phyloP scores from a whole-genome alignment of 139 green algal genomes.

The Asterochloris sp. region DNA sequence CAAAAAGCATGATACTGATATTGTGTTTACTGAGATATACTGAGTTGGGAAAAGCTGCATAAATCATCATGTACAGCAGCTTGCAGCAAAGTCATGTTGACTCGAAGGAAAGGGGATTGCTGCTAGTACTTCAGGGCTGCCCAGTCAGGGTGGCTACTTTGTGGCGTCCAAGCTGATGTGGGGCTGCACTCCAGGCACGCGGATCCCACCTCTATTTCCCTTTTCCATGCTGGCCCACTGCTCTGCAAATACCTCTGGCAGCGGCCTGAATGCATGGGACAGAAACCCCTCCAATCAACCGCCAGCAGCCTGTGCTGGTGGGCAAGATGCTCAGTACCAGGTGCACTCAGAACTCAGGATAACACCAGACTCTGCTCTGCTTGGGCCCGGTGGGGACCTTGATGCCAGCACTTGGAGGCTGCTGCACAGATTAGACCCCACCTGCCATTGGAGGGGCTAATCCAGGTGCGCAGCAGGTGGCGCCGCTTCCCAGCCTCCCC shows the following conservation, averaged over 20 bases:
- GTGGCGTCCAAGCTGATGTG: constrained; percentile 36
- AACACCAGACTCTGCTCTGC: no score
- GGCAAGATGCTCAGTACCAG: neutral
- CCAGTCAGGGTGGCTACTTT: neutral
- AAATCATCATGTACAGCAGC: no score
- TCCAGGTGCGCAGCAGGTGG: constrained; percentile 59
- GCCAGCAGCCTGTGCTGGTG: neutral
- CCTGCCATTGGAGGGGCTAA: constrained; percentile 31
- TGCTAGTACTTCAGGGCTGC: no score
- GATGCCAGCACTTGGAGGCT: neutral
- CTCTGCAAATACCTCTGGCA: constrained; percentile 35
- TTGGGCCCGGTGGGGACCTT: neutral
- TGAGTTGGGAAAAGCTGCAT: no score
- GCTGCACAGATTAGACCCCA: neutral
- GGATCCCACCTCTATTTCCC: constrained; percentile 39
- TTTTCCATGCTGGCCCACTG: constrained; percentile 32
- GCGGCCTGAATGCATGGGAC: constrained; percentile 23
- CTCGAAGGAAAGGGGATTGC: no score
- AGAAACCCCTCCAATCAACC: neutral
- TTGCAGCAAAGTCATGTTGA: no score
- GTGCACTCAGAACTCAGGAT: neutral
- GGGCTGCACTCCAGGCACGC: constrained; percentile 5
- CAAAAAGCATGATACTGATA: no score
- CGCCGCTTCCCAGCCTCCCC: constrained; percentile 27
- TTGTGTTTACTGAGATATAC: no score